Evolutionary conservation across 2,329 filamentous ascomycete genomes (phyloP), one percentile per base, ranked within the genome.

Genomic region (Colletotrichum sp.): DNA sequence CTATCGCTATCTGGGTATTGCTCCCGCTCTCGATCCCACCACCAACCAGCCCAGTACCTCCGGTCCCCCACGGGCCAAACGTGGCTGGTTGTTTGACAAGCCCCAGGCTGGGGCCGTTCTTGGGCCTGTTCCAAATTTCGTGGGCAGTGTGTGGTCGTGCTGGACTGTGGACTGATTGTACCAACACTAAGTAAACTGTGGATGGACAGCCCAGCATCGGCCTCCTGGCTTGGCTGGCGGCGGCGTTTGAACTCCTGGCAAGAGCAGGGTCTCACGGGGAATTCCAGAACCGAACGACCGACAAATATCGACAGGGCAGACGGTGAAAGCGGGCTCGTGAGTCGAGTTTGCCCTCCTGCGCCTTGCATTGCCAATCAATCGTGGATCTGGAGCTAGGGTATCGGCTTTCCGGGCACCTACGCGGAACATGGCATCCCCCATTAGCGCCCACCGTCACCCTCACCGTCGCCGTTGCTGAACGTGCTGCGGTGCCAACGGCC

Each of bases 241-340:
- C 39, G 63, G 63, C 36, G 63, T 52, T 66, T 66, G 63, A 39
- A 39, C 63, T 49, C 63, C 36, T 49, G 18, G 63, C 63, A 32
- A 26, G 32, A n/a, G 44, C 72, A 68, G 63, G 73, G 73, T 68
- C 26, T 64, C n/a, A 76, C 73, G 73, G 73, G 70, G 63, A 76
- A 72, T 76, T 76, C 69, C 73, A 76, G 73, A 72, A 67, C 69
- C 44, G 69, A 75, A 39, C 57, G 63, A 57, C 73, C 69, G 73
- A 76, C 73, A 64, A 75, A 72, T 75, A 72, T 75, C 73, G 73
- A 72, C 73, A 72, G 63, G 73, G 73, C 73, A 72, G 69, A 75
- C 62, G 39, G 57, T 28, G 63, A 9, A 39, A 66, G 39, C 69
- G 63, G 57, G 69, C 69, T 57, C 64, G 69, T 67, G 36, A 72